Conservation (phyloP, 169 alveolate genomes). For the Besnoitia besnoiti region DNA sequence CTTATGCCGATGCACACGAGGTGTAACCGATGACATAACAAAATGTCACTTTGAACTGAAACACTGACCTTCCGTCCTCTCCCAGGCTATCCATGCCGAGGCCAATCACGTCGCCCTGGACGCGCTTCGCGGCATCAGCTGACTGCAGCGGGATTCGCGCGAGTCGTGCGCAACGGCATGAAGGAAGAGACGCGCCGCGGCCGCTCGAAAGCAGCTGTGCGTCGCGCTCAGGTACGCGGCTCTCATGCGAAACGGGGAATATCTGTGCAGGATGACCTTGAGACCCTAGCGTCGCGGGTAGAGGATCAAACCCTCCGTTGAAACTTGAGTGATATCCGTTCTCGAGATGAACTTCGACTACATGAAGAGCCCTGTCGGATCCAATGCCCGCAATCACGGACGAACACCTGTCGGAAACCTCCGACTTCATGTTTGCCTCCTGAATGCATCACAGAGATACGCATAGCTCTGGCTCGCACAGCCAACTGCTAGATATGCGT, state of each 20-base stretch:
- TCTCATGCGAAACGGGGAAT: too few relatives aligned
- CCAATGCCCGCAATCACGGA: constrained; percentile 19
- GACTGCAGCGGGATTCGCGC: neutral
- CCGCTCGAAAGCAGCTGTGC: too few relatives aligned
- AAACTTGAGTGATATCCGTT: too few relatives aligned
- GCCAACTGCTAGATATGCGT: too few relatives aligned
- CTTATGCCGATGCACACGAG: too few relatives aligned
- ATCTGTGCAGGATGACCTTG: too few relatives aligned
- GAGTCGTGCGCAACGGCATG: neutral
- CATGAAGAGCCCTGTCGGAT: neutral
- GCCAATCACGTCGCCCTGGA: neutral
- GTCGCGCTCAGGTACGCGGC: too few relatives aligned
- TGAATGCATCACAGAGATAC: neutral
- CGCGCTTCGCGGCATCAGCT: neutral
- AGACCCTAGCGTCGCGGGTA: too few relatives aligned
- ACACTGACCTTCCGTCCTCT: neutral
- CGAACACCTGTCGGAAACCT: neutral
- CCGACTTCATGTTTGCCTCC: neutral
- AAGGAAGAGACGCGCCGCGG: neutral
- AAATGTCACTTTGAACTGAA: too few relatives aligned
- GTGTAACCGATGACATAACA: neutral
- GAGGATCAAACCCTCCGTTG: too few relatives aligned
- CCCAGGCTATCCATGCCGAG: neutral
- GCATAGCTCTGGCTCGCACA: neutral
- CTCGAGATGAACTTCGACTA: neutral